Percentiles rank a stretch among this genome's conserved stretches.
phyloP scores from a whole-genome alignment of 345 rosid species.

The Moringa oleifera region DNA sequence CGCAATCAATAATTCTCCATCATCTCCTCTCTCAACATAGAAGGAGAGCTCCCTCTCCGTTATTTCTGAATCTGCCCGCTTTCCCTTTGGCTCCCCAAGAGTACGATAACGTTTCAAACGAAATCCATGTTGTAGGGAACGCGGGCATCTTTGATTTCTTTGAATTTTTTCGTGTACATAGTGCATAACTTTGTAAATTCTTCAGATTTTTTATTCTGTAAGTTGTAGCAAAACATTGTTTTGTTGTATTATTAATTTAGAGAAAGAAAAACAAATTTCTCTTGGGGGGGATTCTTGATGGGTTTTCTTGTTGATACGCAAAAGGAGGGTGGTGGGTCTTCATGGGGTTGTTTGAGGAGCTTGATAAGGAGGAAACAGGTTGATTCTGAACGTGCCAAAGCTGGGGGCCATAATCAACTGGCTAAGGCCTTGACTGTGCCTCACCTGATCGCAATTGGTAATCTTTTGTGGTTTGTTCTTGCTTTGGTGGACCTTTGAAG shows the following conservation, averaged over 20 bases:
- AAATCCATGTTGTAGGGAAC: background rate
- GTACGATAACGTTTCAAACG: background rate
- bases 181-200: background rate
- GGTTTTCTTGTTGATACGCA: constrained; percentile 47
- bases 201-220: background rate
- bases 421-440: constrained; percentile 68
- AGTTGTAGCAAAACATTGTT: too few relatives aligned
- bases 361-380: constrained; percentile 79
- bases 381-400: constrained; percentile 44
- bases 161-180: too few relatives aligned
- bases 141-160: background rate
- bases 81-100: background rate
- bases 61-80: background rate
- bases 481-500: background rate
- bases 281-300: constrained; percentile 23
- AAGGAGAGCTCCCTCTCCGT: background rate
- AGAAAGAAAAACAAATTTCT: background rate
- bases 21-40: too few relatives aligned
- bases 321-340: constrained; percentile 30
- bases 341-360: constrained; percentile 45
- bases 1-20: too few relatives aligned
- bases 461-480: background rate
- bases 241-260: background rate
- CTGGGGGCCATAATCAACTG: constrained; percentile 41
- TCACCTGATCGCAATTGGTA: constrained; percentile 85